Evolutionary conservation across 2,329 filamentous ascomycete species (phyloP).

Genomic region (Botrytis byssoidea): DNA sequence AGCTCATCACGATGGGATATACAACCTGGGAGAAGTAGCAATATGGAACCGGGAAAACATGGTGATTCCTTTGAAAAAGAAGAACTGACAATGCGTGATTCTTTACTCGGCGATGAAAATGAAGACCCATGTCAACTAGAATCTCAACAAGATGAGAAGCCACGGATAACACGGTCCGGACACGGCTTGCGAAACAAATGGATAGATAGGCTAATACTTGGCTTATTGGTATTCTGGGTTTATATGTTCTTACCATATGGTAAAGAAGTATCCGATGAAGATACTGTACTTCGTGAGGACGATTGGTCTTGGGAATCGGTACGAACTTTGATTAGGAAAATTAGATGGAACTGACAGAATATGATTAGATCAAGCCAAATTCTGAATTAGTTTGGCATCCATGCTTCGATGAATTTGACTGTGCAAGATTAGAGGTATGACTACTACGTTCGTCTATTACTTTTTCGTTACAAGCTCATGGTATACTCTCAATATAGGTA

Average conservation of each 20-base stretch:
- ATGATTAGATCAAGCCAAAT: not conserved
- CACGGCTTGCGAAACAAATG: not conserved
- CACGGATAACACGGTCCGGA: not conserved
- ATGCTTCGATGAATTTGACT: slow-evolving; percentile 1
- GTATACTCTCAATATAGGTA: not conserved
- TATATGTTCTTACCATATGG: not conserved
- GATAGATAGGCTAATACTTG: not conserved
- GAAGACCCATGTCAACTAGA: not conserved
- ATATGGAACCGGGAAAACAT: not conserved
- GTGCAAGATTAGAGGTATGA: slow-evolving; percentile 7
- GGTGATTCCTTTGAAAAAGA: not conserved
- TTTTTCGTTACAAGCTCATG: not conserved
- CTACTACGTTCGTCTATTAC: not conserved
- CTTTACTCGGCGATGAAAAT: not conserved
- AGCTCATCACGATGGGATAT: not conserved
- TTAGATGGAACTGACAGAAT: not conserved
- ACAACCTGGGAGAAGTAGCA: not conserved
- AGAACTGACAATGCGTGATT: not conserved
- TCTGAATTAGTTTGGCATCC: not conserved
- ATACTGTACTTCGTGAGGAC: not conserved
- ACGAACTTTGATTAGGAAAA: not conserved
- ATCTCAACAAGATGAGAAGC: not conserved
- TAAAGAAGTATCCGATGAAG: not conserved
- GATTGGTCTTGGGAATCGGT: slow-evolving; percentile 6
- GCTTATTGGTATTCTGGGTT: not conserved